These are phyloP conservation scores for Penicillium concentricum DNA, from an alignment of 2,329 filamentous ascomycete species.

Conservation along the genomic window DNA sequence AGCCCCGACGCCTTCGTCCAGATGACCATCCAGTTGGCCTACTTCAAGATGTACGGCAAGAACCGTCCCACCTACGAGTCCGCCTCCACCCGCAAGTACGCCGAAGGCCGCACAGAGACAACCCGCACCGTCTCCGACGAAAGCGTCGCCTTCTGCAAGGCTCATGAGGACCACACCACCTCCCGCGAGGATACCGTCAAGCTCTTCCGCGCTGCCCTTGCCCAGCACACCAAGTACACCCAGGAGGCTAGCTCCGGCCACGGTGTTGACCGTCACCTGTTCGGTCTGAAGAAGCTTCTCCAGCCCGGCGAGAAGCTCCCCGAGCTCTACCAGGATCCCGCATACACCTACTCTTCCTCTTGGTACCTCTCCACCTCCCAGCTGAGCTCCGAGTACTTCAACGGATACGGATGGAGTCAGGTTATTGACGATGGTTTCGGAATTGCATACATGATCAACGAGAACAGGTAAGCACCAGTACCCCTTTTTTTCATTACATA, in stretches of 20 bases:
- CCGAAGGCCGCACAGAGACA: constrained; percentile 93
- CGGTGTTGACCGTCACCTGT: constrained; percentile 94
- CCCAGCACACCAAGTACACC: constrained; percentile 87
- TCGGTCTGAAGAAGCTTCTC: constrained; percentile 89
- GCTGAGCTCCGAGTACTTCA: constrained; percentile 94
- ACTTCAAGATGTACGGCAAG: constrained; percentile 98
- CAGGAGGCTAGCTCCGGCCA: constrained; percentile 83
- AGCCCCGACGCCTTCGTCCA: constrained; percentile 97
- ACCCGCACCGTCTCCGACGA: constrained; percentile 91
- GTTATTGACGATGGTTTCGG: constrained; percentile 95
- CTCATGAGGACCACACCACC: constrained; percentile 70
- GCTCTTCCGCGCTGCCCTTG: constrained; percentile 78
- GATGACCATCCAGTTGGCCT: constrained; percentile 97
- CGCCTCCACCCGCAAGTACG: constrained; percentile 90
- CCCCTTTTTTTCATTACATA: neutral
- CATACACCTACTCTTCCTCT: constrained; percentile 75
- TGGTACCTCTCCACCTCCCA: constrained; percentile 92
- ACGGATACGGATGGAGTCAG: constrained; percentile 98
- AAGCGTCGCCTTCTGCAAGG: constrained; percentile 82
- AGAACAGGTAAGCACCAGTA: constrained; percentile 68
- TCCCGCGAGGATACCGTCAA: constrained; percentile 66
- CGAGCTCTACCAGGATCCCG: constrained; percentile 80
- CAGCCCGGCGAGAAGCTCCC: constrained; percentile 78
- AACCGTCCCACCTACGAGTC: constrained; percentile 98
- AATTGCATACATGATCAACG: constrained; percentile 99